These are phyloP conservation scores for Penicillium tannophilum DNA, from an alignment of 495 filamentous ascomycete genomes.

Conservation along the genomic window DNA sequence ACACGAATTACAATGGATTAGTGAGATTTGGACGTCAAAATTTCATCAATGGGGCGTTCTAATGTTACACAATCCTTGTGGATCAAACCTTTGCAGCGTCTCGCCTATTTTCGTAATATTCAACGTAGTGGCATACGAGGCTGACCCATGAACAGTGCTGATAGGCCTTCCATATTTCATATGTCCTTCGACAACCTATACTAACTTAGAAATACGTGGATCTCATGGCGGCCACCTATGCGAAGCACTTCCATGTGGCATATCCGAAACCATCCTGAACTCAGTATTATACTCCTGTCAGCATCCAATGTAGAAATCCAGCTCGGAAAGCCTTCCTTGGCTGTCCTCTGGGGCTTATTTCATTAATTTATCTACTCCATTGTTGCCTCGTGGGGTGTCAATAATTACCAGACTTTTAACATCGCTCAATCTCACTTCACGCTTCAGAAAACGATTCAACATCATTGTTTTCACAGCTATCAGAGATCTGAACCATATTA, in stretches of 20 bases:
- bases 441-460: background rate
- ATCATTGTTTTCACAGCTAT: background rate
- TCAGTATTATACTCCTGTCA: background rate
- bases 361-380: background rate
- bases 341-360: background rate
- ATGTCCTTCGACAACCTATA: background rate
- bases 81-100: background rate
- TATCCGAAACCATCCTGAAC: background rate
- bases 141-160: background rate
- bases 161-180: background rate
- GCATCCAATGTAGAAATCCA: background rate
- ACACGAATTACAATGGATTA: background rate
- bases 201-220: background rate
- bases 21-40: background rate
- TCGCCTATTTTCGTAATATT: background rate
- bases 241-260: background rate
- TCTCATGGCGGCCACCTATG: background rate
- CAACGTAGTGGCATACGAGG: background rate
- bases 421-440: background rate
- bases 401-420: background rate
- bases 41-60: background rate
- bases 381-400: background rate
- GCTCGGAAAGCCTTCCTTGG: background rate
- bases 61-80: background rate
- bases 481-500: background rate